Conservation (phyloP, 2,329 filamentous ascomycete genomes). For the Huntiella moniliformis region DNA sequence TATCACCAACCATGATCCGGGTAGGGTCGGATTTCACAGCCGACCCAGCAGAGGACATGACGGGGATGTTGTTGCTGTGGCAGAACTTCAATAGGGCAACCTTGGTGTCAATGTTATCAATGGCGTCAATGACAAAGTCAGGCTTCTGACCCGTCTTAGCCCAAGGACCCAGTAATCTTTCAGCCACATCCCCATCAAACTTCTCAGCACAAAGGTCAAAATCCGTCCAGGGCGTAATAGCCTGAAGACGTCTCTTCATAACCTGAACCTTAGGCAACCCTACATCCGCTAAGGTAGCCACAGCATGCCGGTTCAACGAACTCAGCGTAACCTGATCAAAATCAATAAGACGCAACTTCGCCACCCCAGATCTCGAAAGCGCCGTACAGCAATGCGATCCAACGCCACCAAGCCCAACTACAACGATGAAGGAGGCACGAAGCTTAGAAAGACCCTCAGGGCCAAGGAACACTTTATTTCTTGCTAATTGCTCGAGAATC, state of each 20-base stretch:
- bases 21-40: slow-evolving; percentile 82
- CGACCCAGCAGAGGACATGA: slow-evolving; percentile 91
- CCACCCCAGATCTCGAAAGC: slow-evolving; percentile 73
- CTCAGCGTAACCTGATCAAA: slow-evolving; percentile 96
- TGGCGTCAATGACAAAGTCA: slow-evolving; percentile 87
- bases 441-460: slow-evolving; percentile 65
- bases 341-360: slow-evolving; percentile 75
- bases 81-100: slow-evolving; percentile 82
- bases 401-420: slow-evolving; percentile 87
- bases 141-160: slow-evolving; percentile 35
- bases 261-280: slow-evolving; percentile 83
- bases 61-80: slow-evolving; percentile 53
- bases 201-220: slow-evolving; percentile 78
- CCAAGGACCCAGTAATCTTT: slow-evolving; percentile 49
- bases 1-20: slow-evolving; percentile 75
- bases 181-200: slow-evolving; percentile 51
- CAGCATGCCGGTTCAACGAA: slow-evolving; percentile 85
- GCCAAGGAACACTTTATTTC: slow-evolving; percentile 79
- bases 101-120: slow-evolving; percentile 96
- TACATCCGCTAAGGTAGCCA: slow-evolving; percentile 85
- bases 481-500: slow-evolving; percentile 82
- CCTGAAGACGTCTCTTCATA: slow-evolving; percentile 59
- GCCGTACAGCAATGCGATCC: slow-evolving; percentile 81
- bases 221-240: slow-evolving; percentile 77
- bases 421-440: slow-evolving; percentile 62